These are phyloP conservation scores for Candida gigantensis DNA, from an alignment of 1,139 yeast genomes.

Conservation along the genomic window DNA sequence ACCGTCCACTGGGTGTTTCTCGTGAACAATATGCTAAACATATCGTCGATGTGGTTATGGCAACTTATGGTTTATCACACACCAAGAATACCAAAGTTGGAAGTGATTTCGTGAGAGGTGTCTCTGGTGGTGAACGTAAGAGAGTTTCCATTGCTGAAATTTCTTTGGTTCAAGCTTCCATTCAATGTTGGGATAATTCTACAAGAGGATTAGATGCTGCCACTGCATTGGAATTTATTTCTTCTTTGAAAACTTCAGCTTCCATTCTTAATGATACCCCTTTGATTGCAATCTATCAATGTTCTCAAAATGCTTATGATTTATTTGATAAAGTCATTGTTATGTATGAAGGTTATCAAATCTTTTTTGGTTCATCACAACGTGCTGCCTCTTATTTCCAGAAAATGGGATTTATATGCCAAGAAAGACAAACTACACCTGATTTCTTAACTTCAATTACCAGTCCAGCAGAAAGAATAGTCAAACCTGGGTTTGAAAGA, in stretches of 20 bases:
- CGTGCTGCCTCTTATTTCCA: constrained; percentile 46
- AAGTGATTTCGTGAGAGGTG: constrained; percentile 37
- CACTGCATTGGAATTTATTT: constrained; percentile 68
- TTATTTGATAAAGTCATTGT: constrained; percentile 74
- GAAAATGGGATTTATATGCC: constrained; percentile 57
- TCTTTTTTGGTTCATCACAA: constrained; percentile 61
- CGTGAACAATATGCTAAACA: constrained; percentile 43
- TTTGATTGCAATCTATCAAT: constrained; percentile 75
- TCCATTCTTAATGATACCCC: constrained; percentile 59
- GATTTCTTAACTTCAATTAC: constrained; percentile 63
- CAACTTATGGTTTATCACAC: constrained; percentile 23
- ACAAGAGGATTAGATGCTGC: constrained; percentile 64
- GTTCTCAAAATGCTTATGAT: constrained; percentile 35
- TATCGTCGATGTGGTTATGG: constrained; percentile 18
- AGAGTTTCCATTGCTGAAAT: constrained; percentile 48
- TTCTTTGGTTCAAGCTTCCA: constrained; percentile 36
- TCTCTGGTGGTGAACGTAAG: constrained; percentile 48
- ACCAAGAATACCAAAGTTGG: constrained; percentile 26
- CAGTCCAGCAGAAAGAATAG: constrained; percentile 63
- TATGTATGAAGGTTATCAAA: constrained; percentile 40
- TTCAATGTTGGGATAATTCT: constrained; percentile 64
- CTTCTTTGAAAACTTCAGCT: constrained; percentile 67
- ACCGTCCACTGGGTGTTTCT: constrained; percentile 34
- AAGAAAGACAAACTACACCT: constrained; percentile 69
- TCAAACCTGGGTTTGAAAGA: constrained; percentile 47